These are phyloP conservation scores for Penicillium argentinense DNA, from an alignment of 495 filamentous ascomycete genomes.

Conservation along the genomic window DNA sequence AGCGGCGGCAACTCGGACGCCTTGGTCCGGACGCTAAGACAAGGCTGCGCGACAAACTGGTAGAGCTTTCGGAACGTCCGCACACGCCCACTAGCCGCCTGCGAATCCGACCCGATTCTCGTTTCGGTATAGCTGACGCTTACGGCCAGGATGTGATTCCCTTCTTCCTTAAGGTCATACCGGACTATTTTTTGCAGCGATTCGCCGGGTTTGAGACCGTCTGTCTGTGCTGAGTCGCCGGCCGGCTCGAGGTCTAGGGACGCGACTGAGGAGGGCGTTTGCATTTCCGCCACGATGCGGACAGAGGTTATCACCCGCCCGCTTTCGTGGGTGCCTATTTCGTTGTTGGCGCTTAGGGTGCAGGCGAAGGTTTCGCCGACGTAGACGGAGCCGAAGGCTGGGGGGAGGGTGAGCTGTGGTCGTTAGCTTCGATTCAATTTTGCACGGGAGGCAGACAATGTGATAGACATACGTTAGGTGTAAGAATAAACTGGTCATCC, in stretches of 20 bases:
- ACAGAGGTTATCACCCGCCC: constrained; percentile 68
- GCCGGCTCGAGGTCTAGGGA: constrained; percentile 54
- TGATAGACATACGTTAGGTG: constrained; percentile 50
- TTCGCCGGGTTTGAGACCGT: constrained; percentile 60
- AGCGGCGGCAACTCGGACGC: constrained; percentile 57
- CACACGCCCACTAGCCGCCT: constrained; percentile 65
- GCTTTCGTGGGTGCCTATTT: constrained; percentile 49
- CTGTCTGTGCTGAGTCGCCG: constrained; percentile 31
- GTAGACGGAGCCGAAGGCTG: constrained; percentile 89
- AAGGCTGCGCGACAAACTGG: constrained; percentile 89
- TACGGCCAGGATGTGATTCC: constrained; percentile 89
- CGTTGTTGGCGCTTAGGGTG: constrained; percentile 92
- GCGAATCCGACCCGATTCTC: constrained; percentile 49
- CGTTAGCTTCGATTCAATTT: background rate
- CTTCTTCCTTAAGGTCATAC: constrained; percentile 91
- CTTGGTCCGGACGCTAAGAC: constrained; percentile 89
- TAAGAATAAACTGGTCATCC: constrained; percentile 57
- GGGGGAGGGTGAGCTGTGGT: constrained; percentile 76
- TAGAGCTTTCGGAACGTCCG: constrained; percentile 94
- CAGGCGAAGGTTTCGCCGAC: constrained; percentile 95
- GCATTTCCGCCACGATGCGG: constrained; percentile 87
- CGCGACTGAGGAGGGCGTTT: constrained; percentile 70
- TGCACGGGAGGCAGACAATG: background rate
- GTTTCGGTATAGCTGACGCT: constrained; percentile 86
- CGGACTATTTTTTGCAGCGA: constrained; percentile 80